phyloP scores from a whole-genome alignment of 805 yeast species.

The Myxozyma udenii region DNA sequence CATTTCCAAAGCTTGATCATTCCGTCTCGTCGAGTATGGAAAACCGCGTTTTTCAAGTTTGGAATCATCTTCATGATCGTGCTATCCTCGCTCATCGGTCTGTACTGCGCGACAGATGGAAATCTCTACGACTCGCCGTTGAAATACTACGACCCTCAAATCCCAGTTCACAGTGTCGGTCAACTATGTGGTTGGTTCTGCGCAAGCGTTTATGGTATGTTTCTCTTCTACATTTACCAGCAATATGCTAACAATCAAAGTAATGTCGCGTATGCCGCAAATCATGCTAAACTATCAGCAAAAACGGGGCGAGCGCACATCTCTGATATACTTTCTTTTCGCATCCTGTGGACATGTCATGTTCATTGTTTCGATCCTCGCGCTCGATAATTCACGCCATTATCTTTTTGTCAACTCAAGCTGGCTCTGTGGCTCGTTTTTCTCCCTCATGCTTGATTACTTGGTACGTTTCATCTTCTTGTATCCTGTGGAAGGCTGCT shows the following conservation, averaged over 20 bases:
- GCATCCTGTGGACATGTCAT: conserved; percentile 94
- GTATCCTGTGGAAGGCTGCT: background rate
- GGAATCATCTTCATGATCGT: conserved; percentile 82
- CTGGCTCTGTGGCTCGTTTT: conserved; percentile 90
- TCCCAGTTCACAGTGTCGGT: conserved; percentile 64
- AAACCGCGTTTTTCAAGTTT: conserved; percentile 57
- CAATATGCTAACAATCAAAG: conserved; percentile 3
- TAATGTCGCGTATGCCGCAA: conserved; percentile 79
- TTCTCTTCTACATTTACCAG: background rate
- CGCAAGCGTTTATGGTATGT: conserved; percentile 39
- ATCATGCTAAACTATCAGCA: conserved; percentile 78
- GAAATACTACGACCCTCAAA: conserved; percentile 43
- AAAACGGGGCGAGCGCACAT: conserved; percentile 92
- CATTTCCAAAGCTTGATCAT: conserved; percentile 27
- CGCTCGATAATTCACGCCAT: conserved; percentile 59
- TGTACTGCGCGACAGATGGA: conserved; percentile 43
- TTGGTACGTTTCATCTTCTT: conserved; percentile 8
- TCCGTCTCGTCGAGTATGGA: conserved; percentile 28
- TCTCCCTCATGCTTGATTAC: conserved; percentile 74
- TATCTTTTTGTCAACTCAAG: conserved; percentile 80
- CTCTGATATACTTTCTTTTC: conserved; percentile 87
- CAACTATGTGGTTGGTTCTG: conserved; percentile 77
- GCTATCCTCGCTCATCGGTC: conserved; percentile 49
- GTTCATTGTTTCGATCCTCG: conserved; percentile 79
- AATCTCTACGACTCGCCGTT: conserved; percentile 36